Evolutionary conservation across 148 eudicot genomes (phyloP).

Genomic region (Tetragonia tetragonoides): DNA sequence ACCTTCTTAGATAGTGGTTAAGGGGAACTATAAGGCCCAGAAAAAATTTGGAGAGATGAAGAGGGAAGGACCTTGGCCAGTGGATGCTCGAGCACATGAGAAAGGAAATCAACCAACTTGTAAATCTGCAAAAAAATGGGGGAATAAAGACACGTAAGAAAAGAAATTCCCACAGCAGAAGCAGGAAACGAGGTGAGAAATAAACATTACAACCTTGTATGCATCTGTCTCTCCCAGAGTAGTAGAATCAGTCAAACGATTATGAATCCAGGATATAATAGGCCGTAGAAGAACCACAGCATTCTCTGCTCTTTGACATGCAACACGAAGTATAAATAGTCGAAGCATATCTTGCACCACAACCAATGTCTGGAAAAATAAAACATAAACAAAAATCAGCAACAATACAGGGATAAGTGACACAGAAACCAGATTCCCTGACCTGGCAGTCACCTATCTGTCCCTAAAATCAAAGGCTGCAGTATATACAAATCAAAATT

Average conservation of each 20-base stretch:
- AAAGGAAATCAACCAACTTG: constrained; percentile 70
- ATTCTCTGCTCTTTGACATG: constrained; percentile 53
- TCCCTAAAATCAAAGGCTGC: background rate
- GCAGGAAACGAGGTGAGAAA: constrained; percentile 6
- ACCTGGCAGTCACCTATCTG: background rate
- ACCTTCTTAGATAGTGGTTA: background rate
- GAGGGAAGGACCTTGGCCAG: constrained; percentile 61
- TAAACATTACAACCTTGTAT: constrained; percentile 58
- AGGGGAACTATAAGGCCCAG: background rate
- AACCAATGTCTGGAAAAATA: constrained; percentile 58
- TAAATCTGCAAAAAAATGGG: constrained; percentile 41
- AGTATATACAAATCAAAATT: constrained; percentile 9
- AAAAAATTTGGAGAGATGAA: background rate
- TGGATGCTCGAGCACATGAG: constrained; percentile 79
- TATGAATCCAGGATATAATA: constrained; percentile 55
- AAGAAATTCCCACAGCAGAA: background rate
- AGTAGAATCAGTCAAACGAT: constrained; percentile 45
- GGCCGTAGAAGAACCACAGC: constrained; percentile 72
- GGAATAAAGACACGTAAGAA: background rate
- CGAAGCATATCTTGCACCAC: constrained; percentile 94
- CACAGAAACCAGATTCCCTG: background rate
- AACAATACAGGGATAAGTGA: background rate
- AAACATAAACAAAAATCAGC: constrained; percentile 9
- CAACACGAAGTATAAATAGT: constrained; percentile 73
- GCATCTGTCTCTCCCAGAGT: constrained; percentile 59